Base-by-base conservation (phyloP, 225 moss, liverwort and hornwort species). In the Lunularia cruciata region DNA sequence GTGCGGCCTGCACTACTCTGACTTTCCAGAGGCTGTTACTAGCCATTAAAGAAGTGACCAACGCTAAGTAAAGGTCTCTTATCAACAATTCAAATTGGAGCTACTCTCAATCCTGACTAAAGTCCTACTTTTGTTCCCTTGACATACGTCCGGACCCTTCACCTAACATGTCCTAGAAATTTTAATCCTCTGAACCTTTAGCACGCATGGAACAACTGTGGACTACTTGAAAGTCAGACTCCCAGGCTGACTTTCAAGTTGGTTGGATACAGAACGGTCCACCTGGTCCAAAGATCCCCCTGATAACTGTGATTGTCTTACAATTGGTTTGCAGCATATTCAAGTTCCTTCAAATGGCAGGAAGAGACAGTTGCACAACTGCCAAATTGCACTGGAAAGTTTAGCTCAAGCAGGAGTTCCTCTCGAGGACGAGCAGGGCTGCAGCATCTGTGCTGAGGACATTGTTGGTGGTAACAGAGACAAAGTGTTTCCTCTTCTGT, bases 321-420 rank as follows among this genome's bases (percentile, higher is more conserved):
- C 27, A 13, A 52, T 16, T 60, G 28, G 23, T 19, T 3, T 69
- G 63, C 68, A 78, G 71, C 66, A 70, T 57, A 75, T 89, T 47
- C 84, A 80, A 67, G 70, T 86, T 36, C 86, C 89, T n/a, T 88
- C 83, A 45, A 80, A 74, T 72, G 77, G 81, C 51, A 87, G 83
- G 36, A 87, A 84, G 67, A 86, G 87, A 76, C 81, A 78, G 25
- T 69, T 78, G 31, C 70, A 86, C 57, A 92, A 89, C 54, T 92
- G 92, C 54, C 77, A 89, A 57, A 71, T 87, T 64, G 89, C 87
- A 30, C 65, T 92, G 30, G 73, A 78, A 66, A 81, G 84, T 71
- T 79, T 92, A 63, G 83, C 76, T 63, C 81, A 78, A 71, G 84
- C 89, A 60, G 89, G 89, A 20, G 87, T 92, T 33, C 83, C 81